phyloP scores from a whole-genome alignment of 164 flowering plant genomes.

The Brasenia schreberi region DNA sequence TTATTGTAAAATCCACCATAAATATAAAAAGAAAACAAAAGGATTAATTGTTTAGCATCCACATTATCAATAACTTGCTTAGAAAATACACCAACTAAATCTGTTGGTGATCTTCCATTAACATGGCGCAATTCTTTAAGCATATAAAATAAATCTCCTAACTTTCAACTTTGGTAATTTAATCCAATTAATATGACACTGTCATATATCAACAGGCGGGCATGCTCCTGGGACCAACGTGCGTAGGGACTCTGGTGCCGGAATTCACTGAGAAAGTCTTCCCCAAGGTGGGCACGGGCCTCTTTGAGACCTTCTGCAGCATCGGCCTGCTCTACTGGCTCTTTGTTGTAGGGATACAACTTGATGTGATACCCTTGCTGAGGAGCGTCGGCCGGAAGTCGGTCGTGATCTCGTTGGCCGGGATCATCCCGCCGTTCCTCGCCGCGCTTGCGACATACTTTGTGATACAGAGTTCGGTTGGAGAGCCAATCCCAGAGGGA shows the following conservation, averaged over 20 bases:
- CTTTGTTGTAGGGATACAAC: conserved; percentile 21
- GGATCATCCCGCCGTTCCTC: background rate
- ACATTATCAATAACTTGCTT: too few relatives aligned
- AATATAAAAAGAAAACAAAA: too few relatives aligned
- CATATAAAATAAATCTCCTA: too few relatives aligned
- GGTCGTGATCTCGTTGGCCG: background rate
- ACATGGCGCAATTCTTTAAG: too few relatives aligned
- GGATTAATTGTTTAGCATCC: too few relatives aligned
- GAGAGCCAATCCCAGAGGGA: background rate
- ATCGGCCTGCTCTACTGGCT: conserved; percentile 24
- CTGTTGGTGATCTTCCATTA: too few relatives aligned
- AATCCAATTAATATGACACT: background rate
- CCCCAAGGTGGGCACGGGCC: conserved; percentile 11
- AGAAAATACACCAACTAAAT: too few relatives aligned
- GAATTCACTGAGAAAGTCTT: conserved; percentile 4
- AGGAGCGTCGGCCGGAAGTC: background rate
- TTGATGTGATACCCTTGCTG: conserved; percentile 10
- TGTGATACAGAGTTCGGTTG: background rate
- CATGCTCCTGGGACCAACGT: conserved; percentile 21
- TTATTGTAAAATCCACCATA: too few relatives aligned
- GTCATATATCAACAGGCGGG: conserved; percentile 12
- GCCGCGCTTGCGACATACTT: background rate
- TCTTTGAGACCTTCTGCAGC: conserved; percentile 26
- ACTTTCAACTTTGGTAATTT: background rate
- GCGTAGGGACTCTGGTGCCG: background rate